phyloP scores from a whole-genome alignment of 768 basidiomycete genomes.

The Trametes cinnabarina region DNA sequence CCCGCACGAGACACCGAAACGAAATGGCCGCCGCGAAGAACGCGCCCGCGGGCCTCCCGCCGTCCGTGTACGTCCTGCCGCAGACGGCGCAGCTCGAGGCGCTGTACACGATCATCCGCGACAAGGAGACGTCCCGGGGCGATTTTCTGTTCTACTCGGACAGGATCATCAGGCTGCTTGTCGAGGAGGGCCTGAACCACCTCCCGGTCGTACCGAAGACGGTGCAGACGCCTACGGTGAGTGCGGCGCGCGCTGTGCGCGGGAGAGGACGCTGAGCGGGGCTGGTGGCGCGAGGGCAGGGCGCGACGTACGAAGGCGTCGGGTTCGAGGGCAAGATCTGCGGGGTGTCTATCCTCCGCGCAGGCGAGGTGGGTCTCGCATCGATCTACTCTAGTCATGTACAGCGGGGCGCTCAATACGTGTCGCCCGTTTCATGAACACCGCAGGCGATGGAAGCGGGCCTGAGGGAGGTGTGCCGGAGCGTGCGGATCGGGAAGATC shows the following conservation, averaged over 20 bases:
- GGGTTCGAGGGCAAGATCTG: conserved; percentile 97
- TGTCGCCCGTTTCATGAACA: not conserved
- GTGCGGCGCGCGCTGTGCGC: conserved; percentile 2
- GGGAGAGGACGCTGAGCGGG: not conserved
- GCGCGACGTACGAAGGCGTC: conserved; percentile 83
- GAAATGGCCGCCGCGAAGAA: conserved; percentile 23
- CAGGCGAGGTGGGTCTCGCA: conserved; percentile 68
- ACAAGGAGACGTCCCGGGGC: conserved; percentile 82
- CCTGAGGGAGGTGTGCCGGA: conserved; percentile 91
- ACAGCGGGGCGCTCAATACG: not conserved
- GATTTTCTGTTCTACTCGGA: conserved; percentile 97
- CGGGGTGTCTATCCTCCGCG: conserved; percentile 91
- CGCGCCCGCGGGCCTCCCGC: conserved; percentile 49
- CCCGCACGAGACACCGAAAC: not conserved
- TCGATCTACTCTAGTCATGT: not conserved
- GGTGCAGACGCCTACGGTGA: conserved; percentile 79
- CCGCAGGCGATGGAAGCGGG: conserved; percentile 95
- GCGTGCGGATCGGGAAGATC: conserved; percentile 95
- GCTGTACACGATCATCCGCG: conserved; percentile 90
- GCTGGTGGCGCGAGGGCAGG: conserved; percentile 39
- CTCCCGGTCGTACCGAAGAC: conserved; percentile 73
- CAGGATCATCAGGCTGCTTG: conserved; percentile 81
- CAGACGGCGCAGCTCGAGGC: conserved; percentile 94
- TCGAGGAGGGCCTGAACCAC: conserved; percentile 88
- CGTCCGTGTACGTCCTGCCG: conserved; percentile 84